Evolutionary conservation across 352 stramenopile species (phyloP).

Genomic region (Phytophthora ramorum): DNA sequence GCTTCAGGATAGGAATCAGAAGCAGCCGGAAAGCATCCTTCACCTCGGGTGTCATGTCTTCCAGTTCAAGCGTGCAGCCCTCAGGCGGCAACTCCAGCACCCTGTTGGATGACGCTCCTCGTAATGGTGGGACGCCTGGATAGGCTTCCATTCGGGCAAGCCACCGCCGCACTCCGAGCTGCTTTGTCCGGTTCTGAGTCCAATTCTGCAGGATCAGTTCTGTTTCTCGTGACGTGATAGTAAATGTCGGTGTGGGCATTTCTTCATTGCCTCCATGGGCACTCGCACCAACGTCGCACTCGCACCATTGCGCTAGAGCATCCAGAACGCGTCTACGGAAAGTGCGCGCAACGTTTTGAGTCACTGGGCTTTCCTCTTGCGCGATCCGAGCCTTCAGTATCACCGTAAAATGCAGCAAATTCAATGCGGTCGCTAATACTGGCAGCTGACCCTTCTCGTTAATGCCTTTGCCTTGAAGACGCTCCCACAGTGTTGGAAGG

Average conservation of each 20-base stretch:
- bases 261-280: constrained; percentile 15
- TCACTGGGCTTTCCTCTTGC: constrained; percentile 17
- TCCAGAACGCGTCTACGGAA: constrained; percentile 47
- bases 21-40: constrained; percentile 81
- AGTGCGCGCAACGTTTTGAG: constrained; percentile 28
- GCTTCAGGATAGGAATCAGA: constrained; percentile 68
- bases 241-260: constrained; percentile 53
- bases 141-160: constrained; percentile 52
- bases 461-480: constrained; percentile 20
- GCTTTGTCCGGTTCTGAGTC: constrained; percentile 51
- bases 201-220: constrained; percentile 69
- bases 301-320: constrained; percentile 56
- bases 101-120: constrained; percentile 17
- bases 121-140: constrained; percentile 25
- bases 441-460: constrained; percentile 1
- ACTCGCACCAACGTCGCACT: constrained; percentile 25
- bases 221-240: constrained; percentile 64
- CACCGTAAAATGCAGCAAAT: constrained; percentile 27
- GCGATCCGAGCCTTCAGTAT: constrained; percentile 23
- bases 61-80: constrained; percentile 53
- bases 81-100: constrained; percentile 35
- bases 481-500: constrained; percentile 34
- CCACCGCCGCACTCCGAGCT: constrained; percentile 47
- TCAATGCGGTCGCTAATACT: constrained; percentile 27
- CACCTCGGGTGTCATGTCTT: constrained; percentile 68